Percentiles rank a stretch among this genome's conserved stretches.
Evolutionary conservation across 306 rosid genomes (phyloP).

Genomic region (Trifolium dubium): DNA sequence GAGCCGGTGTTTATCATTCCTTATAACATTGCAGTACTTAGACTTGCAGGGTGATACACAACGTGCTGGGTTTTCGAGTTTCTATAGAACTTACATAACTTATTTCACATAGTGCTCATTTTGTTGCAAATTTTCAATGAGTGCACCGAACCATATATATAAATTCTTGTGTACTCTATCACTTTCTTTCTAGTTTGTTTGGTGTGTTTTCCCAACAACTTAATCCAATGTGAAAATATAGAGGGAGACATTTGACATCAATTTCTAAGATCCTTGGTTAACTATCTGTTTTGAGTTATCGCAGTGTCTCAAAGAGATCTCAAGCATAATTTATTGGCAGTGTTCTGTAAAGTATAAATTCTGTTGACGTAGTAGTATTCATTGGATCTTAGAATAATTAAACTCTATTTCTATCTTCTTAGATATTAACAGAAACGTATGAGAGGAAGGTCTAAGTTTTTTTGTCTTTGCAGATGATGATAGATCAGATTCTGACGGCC

Average conservation of each 20-base stretch:
- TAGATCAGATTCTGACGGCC: slow-evolving; percentile 65
- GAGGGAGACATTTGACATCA: neutral
- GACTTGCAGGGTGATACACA: neutral
- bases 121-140: neutral
- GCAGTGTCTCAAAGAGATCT: slow-evolving; percentile 27
- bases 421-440: slow-evolving; percentile 26
- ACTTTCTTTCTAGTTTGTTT: neutral
- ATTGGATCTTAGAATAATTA: slow-evolving; percentile 13
- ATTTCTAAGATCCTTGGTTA: slow-evolving; percentile 6
- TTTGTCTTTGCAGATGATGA: slow-evolving; percentile 72
- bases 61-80: neutral
- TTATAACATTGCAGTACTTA: neutral
- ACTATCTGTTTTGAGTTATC: slow-evolving; percentile 21
- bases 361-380: neutral
- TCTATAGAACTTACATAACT: neutral
- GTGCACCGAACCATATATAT: neutral
- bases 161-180: neutral
- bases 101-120: neutral
- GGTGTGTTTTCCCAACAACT: neutral
- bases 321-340: slow-evolving; percentile 7
- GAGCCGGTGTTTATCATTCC: neutral
- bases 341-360: slow-evolving; percentile 24
- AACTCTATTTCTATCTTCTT: slow-evolving; percentile 6
- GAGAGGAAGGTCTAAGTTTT: slow-evolving; percentile 12
- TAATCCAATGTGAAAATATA: neutral